Conservation (phyloP, 2,329 filamentous ascomycete genomes). For the Clonostachys byssicola region DNA sequence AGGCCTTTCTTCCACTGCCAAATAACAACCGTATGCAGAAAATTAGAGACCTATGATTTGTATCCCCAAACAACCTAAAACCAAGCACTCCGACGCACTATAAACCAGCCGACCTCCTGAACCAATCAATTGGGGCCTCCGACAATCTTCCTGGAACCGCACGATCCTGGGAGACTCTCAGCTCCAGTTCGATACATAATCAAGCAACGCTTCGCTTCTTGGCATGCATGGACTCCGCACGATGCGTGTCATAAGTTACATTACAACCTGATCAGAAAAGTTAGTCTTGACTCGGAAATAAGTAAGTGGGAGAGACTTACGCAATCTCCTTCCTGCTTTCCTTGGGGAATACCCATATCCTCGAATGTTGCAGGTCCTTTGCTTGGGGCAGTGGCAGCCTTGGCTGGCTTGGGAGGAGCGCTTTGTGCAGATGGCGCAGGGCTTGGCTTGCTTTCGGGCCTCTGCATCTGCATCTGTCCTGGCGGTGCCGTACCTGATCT, state of each 20-base stretch:
- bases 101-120: too few relatives aligned
- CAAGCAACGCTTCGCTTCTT: too few relatives aligned
- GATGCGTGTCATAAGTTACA: not conserved
- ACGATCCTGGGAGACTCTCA: too few relatives aligned
- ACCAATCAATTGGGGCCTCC: too few relatives aligned
- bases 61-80: too few relatives aligned
- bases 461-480: constrained; percentile 17
- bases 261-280: not conserved
- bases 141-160: too few relatives aligned
- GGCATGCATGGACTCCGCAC: too few relatives aligned
- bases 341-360: constrained; percentile 91
- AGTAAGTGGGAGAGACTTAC: constrained; percentile 48
- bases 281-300: not conserved
- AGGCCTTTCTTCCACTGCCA: too few relatives aligned
- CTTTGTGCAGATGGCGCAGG: constrained; percentile 18
- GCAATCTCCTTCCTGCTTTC: constrained; percentile 84
- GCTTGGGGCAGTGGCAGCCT: constrained; percentile 14
- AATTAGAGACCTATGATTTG: too few relatives aligned
- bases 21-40: too few relatives aligned
- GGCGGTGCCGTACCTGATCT: constrained; percentile 32
- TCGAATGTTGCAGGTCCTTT: constrained; percentile 95
- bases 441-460: constrained; percentile 12
- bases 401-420: constrained; percentile 21
- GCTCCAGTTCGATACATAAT: too few relatives aligned
- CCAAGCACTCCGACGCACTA: too few relatives aligned